phyloP scores from a whole-genome alignment of 768 basidiomycete species.

The Leccinum pellstonianum region DNA sequence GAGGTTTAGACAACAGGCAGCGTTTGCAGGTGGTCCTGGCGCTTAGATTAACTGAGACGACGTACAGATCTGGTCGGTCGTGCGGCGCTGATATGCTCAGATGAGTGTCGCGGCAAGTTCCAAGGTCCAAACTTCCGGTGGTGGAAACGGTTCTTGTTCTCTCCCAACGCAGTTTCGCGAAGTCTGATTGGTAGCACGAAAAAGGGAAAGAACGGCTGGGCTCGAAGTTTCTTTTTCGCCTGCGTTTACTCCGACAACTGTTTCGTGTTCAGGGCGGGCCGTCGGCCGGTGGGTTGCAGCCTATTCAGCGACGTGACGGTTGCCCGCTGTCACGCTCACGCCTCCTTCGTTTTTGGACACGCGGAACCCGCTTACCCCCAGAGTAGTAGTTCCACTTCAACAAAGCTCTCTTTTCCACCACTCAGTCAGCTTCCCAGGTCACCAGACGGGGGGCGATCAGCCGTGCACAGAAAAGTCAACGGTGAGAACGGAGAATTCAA shows the following conservation, averaged over 20 bases:
- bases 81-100: conserved; percentile 1
- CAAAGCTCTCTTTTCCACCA: not conserved
- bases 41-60: conserved; percentile 18
- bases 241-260: not conserved
- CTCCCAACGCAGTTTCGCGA: not conserved
- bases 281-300: conserved; percentile 17
- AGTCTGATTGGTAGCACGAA: conserved; percentile 9
- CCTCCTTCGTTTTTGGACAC: conserved; percentile 1
- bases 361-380: not conserved
- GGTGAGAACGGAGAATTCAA: conserved; percentile 14
- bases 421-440: conserved; percentile 4
- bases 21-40: not conserved
- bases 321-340: conserved; percentile 7
- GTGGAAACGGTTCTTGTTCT: not conserved
- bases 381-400: not conserved
- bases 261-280: conserved; percentile 6
- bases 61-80: conserved; percentile 14
- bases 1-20: not conserved
- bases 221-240: not conserved
- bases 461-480: conserved; percentile 5
- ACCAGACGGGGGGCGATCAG: conserved; percentile 7
- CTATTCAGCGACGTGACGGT: conserved; percentile 14
- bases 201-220: conserved; percentile 15
- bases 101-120: not conserved
- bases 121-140: not conserved